A percentile compares a stretch with the other conserved stretches of the same genome.
Evolutionary conservation across 192 early-diverging fungal species (phyloP).

Genomic region (Coemansia sp.): DNA sequence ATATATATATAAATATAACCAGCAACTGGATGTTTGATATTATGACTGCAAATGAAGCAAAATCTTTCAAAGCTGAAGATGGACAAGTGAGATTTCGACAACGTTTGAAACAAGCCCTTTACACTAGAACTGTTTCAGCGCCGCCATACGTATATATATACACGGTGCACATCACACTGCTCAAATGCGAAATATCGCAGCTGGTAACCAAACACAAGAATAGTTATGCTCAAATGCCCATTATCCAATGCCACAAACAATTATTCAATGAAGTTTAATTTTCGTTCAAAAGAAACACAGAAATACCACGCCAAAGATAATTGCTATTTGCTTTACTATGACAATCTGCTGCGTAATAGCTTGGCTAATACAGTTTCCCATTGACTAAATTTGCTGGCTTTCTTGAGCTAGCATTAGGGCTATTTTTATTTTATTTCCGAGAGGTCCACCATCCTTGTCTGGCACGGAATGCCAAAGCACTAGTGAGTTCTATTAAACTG

Average conservation of each 20-base stretch:
- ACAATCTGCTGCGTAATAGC: not conserved
- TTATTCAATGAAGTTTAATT: not conserved
- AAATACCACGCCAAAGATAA: not conserved
- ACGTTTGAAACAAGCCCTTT: not conserved
- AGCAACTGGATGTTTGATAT: not conserved
- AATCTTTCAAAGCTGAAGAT: not conserved
- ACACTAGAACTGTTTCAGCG: not conserved
- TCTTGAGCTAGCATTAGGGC: not conserved
- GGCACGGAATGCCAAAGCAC: not conserved
- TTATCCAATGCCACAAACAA: not conserved
- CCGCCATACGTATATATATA: not conserved
- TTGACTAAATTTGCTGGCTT: slow-evolving; percentile 14
- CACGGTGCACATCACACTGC: not conserved
- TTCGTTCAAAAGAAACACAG: not conserved
- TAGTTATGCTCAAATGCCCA: not conserved
- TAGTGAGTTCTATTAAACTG: not conserved
- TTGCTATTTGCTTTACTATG: not conserved
- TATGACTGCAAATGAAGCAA: not conserved
- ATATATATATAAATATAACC: not conserved
- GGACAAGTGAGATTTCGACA: not conserved
- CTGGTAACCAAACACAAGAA: not conserved
- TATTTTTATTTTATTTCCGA: not conserved
- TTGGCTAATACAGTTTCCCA: not conserved
- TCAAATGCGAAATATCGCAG: not conserved
- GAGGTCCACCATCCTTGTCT: not conserved